These are phyloP conservation scores for Solanum piurae DNA, from an alignment of 257 asterid species.

Conservation along the genomic window DNA sequence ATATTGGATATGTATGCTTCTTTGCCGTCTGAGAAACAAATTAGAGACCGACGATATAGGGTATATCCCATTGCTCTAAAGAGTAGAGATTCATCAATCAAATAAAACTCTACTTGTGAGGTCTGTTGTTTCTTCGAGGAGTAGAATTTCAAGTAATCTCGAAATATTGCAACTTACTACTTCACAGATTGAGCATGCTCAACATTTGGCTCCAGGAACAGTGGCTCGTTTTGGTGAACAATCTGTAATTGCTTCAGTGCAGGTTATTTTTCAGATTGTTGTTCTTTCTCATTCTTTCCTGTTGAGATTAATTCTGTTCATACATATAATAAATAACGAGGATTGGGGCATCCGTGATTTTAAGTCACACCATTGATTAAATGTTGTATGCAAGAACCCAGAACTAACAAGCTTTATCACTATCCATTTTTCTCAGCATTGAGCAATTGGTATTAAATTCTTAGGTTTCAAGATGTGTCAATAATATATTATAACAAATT, in stretches of 20 bases:
- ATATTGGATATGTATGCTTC: conserved; percentile 75
- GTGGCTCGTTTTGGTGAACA: conserved; percentile 69
- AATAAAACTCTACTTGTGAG: conserved; percentile 4
- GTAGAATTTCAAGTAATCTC: conserved; percentile 2
- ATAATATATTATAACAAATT: background rate
- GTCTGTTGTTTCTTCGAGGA: background rate
- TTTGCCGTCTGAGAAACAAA: conserved; percentile 54
- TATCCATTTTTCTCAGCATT: background rate
- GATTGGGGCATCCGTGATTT: background rate
- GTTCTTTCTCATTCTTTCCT: background rate
- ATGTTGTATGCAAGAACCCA: background rate
- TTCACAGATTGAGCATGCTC: conserved; percentile 95
- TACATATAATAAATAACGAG: background rate
- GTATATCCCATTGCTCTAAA: conserved; percentile 27
- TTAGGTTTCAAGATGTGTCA: background rate
- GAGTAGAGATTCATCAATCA: conserved; percentile 1
- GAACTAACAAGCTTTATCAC: background rate
- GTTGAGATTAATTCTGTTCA: background rate
- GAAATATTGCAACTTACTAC: conserved; percentile 7
- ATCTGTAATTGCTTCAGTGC: conserved; percentile 77
- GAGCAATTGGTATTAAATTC: background rate
- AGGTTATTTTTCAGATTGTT: conserved; percentile 32
- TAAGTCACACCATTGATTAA: background rate
- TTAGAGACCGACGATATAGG: conserved; percentile 73
- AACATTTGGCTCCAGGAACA: conserved; percentile 75